Evolutionary conservation across 192 early-diverging fungal species (phyloP).

Genomic region (Umbelopsis vinacea): DNA sequence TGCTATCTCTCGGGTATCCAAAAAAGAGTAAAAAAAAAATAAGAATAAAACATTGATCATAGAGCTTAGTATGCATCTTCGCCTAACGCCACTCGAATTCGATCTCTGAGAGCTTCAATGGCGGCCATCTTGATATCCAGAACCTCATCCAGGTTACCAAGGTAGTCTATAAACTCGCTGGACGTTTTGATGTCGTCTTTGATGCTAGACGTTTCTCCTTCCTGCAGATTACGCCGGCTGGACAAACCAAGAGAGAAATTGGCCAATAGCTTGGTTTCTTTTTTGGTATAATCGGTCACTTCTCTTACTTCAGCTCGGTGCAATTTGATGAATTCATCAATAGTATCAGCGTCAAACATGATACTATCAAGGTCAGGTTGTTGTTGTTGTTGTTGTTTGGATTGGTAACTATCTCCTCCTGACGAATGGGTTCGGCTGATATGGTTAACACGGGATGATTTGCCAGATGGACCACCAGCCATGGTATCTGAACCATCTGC

Average conservation of each 20-base stretch:
- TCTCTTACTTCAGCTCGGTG: conserved; percentile 72
- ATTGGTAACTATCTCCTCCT: conserved; percentile 5
- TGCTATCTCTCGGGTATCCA: conserved; percentile 12
- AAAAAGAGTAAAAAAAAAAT: neutral
- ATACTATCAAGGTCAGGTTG: neutral
- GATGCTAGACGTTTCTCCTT: conserved; percentile 15
- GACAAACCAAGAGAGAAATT: conserved; percentile 68
- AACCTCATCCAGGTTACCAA: conserved; percentile 49
- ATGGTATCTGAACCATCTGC: neutral
- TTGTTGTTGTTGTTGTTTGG: neutral
- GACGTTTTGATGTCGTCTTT: conserved; percentile 33
- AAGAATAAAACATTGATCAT: neutral
- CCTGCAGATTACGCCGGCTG: conserved; percentile 32
- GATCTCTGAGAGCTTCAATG: conserved; percentile 40
- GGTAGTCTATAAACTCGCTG: conserved; percentile 39
- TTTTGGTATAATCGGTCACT: conserved; percentile 62
- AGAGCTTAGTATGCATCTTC: conserved; percentile 18
- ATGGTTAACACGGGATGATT: neutral
- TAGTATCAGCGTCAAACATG: conserved; percentile 45
- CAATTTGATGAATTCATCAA: conserved; percentile 63
- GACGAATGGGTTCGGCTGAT: conserved; percentile 5
- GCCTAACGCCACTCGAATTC: conserved; percentile 29
- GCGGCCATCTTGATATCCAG: conserved; percentile 44
- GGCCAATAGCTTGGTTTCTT: conserved; percentile 67
- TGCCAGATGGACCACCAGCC: neutral